Conservation (phyloP, 768 basidiomycete genomes). For the Russula griseocarnosa region DNA sequence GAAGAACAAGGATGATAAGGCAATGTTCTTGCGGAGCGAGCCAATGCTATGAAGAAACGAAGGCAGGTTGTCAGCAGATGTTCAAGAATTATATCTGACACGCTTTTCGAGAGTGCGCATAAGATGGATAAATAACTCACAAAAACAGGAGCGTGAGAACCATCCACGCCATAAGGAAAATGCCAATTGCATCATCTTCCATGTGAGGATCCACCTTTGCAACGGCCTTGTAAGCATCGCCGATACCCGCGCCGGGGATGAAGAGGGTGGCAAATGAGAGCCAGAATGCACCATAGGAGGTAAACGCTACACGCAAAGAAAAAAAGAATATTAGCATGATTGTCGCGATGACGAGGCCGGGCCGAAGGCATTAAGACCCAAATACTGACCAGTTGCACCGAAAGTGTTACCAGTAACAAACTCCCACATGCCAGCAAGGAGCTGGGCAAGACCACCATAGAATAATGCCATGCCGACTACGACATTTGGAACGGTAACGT, state of each 20-base stretch:
- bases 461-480: conserved; percentile 85
- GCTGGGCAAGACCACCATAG: conserved; percentile 79
- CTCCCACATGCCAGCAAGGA: conserved; percentile 86
- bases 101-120: not conserved
- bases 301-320: conserved; percentile 51
- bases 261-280: conserved; percentile 73
- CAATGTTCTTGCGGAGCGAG: conserved; percentile 48
- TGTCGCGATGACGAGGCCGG: too few species aligned
- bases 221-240: conserved; percentile 43
- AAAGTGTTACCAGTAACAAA: conserved; percentile 57
- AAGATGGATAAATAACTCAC: conserved; percentile 40
- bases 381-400: conserved; percentile 61
- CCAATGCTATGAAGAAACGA: conserved; percentile 39
- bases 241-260: conserved; percentile 65
- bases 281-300: conserved; percentile 86
- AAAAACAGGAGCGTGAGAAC: conserved; percentile 64
- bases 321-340: not conserved
- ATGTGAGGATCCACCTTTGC: conserved; percentile 33
- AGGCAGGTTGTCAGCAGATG: not conserved
- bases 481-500: conserved; percentile 56
- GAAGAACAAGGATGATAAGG: conserved; percentile 48
- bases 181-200: conserved; percentile 58
- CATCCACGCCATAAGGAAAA: conserved; percentile 72
- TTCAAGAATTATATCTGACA: not conserved
- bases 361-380: not conserved